Percentiles rank a stretch among this genome's conserved stretches.
Evolutionary conservation across 495 filamentous ascomycete genomes (phyloP).

Genomic region (Lepraria neglecta): DNA sequence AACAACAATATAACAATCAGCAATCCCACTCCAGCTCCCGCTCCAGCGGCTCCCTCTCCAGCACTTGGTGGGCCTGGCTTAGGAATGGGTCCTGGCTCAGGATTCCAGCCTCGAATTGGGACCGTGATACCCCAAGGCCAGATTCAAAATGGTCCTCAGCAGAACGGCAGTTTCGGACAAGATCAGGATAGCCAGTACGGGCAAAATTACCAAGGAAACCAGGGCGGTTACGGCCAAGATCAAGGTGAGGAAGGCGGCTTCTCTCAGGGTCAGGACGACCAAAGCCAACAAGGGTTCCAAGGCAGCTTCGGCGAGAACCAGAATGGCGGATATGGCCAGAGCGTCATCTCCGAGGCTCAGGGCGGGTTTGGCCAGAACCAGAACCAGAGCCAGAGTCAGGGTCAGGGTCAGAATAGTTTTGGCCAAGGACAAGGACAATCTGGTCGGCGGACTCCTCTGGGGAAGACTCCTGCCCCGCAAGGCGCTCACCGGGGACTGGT

Average conservation of each 20-base stretch:
- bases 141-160: background rate
- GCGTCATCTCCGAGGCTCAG: too few relatives aligned
- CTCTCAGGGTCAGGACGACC: background rate
- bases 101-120: constrained; percentile 9
- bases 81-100: background rate
- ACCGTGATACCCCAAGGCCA: constrained; percentile 11
- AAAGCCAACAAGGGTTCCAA: background rate
- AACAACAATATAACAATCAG: too few relatives aligned
- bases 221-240: background rate
- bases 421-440: constrained; percentile 1
- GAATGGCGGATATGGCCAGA: background rate
- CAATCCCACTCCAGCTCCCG: background rate
- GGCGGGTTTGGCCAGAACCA: background rate
- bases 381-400: background rate
- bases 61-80: background rate
- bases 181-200: background rate
- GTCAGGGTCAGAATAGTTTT: background rate
- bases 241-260: background rate
- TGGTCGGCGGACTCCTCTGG: background rate
- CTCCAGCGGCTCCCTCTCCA: background rate
- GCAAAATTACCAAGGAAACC: background rate
- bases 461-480: too few relatives aligned
- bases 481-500: too few relatives aligned
- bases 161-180: background rate
- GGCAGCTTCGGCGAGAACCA: background rate